Conservation (phyloP, 2,329 filamentous ascomycete genomes). For the Fusarium sp. region DNA sequence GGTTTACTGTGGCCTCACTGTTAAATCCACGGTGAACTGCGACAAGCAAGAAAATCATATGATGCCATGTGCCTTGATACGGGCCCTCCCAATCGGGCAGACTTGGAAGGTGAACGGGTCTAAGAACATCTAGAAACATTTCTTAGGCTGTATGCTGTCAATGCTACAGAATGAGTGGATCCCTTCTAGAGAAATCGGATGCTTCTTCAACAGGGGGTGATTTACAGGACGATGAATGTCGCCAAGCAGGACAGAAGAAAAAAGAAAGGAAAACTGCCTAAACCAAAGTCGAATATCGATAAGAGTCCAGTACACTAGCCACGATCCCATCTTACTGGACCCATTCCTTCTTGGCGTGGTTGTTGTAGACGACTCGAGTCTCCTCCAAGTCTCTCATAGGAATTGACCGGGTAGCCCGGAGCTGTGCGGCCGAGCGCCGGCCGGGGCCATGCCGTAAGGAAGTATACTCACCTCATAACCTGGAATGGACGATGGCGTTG, state of each 20-base stretch:
- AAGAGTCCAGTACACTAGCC: background rate
- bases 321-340: slow-evolving; percentile 21
- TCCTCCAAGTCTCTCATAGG: background rate
- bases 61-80: slow-evolving; percentile 43
- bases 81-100: slow-evolving; percentile 41
- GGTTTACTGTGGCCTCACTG: background rate
- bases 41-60: slow-evolving; percentile 43
- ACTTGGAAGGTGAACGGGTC: slow-evolving; percentile 33
- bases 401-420: slow-evolving; percentile 34
- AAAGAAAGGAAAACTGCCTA: slow-evolving; percentile 12
- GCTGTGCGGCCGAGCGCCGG: slow-evolving; percentile 36
- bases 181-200: slow-evolving; percentile 24
- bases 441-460: slow-evolving; percentile 31
- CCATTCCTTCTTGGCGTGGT: slow-evolving; percentile 1
- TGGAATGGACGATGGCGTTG: slow-evolving; percentile 30
- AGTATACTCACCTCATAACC: slow-evolving; percentile 23
- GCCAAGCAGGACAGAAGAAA: background rate
- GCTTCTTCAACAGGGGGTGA: slow-evolving; percentile 21
- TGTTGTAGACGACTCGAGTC: background rate
- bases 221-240: slow-evolving; percentile 18
- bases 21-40: slow-evolving; percentile 1
- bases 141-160: slow-evolving; percentile 4
- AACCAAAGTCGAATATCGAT: background rate
- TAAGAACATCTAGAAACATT: slow-evolving; percentile 35
- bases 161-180: slow-evolving; percentile 19